phyloP scores from a whole-genome alignment of 192 early-diverging fungal genomes.

The Phlyctochytrium arcticum region DNA sequence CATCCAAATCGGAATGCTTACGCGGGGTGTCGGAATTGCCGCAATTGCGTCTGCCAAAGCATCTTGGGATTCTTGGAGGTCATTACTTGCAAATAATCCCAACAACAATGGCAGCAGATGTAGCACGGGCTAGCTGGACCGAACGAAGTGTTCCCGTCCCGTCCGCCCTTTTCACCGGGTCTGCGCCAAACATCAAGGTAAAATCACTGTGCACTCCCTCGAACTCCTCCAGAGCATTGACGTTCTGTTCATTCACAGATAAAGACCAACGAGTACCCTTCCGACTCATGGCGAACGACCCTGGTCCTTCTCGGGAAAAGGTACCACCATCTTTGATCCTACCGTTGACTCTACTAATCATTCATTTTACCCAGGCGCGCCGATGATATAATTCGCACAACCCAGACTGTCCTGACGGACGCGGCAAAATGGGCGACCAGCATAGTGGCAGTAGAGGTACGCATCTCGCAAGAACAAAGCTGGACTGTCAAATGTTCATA shows the following conservation, averaged over 20 bases:
- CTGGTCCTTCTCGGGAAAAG: not conserved
- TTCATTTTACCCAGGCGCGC: not conserved
- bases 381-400: not conserved
- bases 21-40: too few relatives aligned
- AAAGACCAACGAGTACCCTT: not conserved
- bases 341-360: not conserved
- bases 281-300: not conserved
- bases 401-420: not conserved
- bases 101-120: not conserved
- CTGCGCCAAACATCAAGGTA: not conserved
- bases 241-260: too few relatives aligned
- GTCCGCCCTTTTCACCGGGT: not conserved
- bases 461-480: not conserved
- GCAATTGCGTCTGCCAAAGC: too few relatives aligned
- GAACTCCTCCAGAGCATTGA: too few relatives aligned
- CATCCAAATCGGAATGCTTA: not conserved
- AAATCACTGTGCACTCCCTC: too few relatives aligned
- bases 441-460: constrained; percentile 13
- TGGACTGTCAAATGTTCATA: too few relatives aligned
- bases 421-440: constrained; percentile 12
- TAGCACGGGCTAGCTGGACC: not conserved
- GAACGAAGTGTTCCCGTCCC: not conserved
- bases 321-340: not conserved
- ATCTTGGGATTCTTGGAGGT: too few relatives aligned
- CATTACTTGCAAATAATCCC: too few relatives aligned